Base-by-base conservation (phyloP, 1,139 yeast genomes). In the Candida sojae region DNA sequence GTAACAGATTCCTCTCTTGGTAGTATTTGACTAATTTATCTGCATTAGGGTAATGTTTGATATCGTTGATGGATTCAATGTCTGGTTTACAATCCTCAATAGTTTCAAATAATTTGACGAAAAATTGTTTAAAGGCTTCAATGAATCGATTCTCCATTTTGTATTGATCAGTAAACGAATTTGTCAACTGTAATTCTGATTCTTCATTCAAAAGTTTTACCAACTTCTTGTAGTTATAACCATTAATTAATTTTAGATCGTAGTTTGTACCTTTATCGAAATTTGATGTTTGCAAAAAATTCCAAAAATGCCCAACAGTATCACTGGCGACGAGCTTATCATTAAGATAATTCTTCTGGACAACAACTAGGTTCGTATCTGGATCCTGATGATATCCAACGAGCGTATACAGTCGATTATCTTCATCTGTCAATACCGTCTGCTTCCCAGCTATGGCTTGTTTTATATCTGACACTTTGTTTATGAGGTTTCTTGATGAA, bases 21-120 rank as follows among this genome's bases (percentile, higher is more conserved):
- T 61, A 61, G 46, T 48, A 59, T 32, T 56, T 53, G 46, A 61
- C 55, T 8, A 57, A 60, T 38, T 57, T 55, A 30, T 49, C 55
- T 11, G 64, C 53, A 28, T 53, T 48, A 30, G 58, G 53, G 47
- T 68, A 70, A 52, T 70, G 74, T 6, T 54, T 64, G 41, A 62
- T 60, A 48, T 66, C 58, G 49, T 68, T 66, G 17, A 70, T 59
- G 1, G 50, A 39, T 1, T 45, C 53, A n/a, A 66, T 51, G 1
- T 43, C 35, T 3, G 75, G 75, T 39, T 57, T 57, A 41, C 60
- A 49, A 8, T 57, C 57, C 25, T 60, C 59, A 13, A 68, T 55
- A 5, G 47, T 17, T 4, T 44, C 46, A 26, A 64, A 51, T 26
- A 67, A 51, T 3, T 54, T 48, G 1, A 46, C 52, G 52, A 69